phyloP scores from a whole-genome alignment of 2,329 filamentous ascomycete genomes.

The Aspergillus neoniger region DNA sequence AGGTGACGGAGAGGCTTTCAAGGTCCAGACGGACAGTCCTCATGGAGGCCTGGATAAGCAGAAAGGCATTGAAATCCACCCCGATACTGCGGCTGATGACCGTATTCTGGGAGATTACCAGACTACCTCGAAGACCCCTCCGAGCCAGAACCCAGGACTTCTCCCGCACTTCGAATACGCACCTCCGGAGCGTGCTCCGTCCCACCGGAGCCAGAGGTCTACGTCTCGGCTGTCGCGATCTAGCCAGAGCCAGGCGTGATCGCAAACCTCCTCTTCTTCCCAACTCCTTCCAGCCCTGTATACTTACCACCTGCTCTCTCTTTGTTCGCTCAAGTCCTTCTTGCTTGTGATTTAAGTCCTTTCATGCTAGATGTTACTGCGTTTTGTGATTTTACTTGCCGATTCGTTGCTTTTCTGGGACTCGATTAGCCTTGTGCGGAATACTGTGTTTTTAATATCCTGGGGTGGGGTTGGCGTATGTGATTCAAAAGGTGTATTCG shows the following conservation, averaged over 20 bases:
- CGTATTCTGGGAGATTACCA: conserved; percentile 45
- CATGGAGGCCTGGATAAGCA: conserved; percentile 44
- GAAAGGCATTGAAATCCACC: conserved; percentile 51
- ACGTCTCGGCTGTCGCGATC: conserved; percentile 40
- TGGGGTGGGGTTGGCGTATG: not conserved
- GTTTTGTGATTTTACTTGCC: not conserved
- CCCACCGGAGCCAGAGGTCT: conserved; percentile 39
- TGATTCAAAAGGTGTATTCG: conserved; percentile 1
- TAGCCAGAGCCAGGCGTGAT: conserved; percentile 31
- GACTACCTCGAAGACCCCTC: conserved; percentile 40
- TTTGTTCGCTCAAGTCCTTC: not conserved
- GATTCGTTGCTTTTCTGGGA: not conserved
- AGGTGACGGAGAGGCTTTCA: conserved; percentile 40
- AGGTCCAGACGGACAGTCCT: conserved; percentile 39
- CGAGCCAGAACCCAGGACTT: conserved; percentile 50
- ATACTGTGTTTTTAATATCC: conserved; percentile 1
- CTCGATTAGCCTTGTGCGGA: not conserved
- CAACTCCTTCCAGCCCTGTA: not conserved
- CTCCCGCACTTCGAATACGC: conserved; percentile 48
- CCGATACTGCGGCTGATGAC: conserved; percentile 48
- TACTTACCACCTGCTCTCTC: not conserved
- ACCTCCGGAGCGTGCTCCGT: conserved; percentile 36
- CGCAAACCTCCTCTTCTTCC: not conserved
- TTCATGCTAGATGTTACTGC: not conserved
- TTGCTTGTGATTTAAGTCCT: not conserved